Evolutionary conservation across 441 rosid species (phyloP).

Genomic region (Erodium moschatum): DNA sequence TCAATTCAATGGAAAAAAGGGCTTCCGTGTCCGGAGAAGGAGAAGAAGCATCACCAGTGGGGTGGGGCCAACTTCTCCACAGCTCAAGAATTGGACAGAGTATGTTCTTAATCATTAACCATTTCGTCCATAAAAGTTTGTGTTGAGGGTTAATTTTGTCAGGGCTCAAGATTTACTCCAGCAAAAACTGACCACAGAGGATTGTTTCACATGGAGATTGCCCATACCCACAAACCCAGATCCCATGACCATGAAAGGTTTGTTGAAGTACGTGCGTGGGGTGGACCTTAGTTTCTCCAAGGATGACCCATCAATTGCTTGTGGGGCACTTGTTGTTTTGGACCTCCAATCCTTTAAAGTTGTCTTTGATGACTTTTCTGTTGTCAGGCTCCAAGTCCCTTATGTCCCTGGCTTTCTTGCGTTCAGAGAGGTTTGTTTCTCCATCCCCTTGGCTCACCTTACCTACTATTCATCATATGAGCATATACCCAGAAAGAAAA

Average conservation of each 20-base stretch:
- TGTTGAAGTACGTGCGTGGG: slow-evolving; percentile 64
- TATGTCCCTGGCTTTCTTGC: slow-evolving; percentile 83
- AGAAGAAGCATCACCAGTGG: neutral
- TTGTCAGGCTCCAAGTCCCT: slow-evolving; percentile 47
- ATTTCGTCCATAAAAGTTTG: neutral
- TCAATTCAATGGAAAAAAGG: neutral
- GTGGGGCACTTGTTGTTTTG: slow-evolving; percentile 63
- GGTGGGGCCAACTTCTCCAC: neutral
- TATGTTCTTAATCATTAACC: neutral
- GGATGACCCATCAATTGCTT: slow-evolving; percentile 58
- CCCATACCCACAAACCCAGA: slow-evolving; percentile 10
- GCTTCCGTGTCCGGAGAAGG: neutral
- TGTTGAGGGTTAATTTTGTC: slow-evolving; percentile 2
- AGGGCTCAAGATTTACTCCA: slow-evolving; percentile 51
- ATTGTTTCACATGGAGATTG: slow-evolving; percentile 56
- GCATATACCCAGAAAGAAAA: too few relatives aligned
- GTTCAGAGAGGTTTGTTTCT: slow-evolving; percentile 56
- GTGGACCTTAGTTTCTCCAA: slow-evolving; percentile 75
- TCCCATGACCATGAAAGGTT: neutral
- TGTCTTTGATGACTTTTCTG: slow-evolving; percentile 41
- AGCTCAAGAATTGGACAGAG: neutral
- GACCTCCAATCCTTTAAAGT: slow-evolving; percentile 39
- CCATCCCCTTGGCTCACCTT: too few relatives aligned
- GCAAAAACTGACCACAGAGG: slow-evolving; percentile 41
- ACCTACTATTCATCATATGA: too few relatives aligned